Conservation (phyloP, 2,329 filamentous ascomycete species). For the Pezizomycotina sp. region DNA sequence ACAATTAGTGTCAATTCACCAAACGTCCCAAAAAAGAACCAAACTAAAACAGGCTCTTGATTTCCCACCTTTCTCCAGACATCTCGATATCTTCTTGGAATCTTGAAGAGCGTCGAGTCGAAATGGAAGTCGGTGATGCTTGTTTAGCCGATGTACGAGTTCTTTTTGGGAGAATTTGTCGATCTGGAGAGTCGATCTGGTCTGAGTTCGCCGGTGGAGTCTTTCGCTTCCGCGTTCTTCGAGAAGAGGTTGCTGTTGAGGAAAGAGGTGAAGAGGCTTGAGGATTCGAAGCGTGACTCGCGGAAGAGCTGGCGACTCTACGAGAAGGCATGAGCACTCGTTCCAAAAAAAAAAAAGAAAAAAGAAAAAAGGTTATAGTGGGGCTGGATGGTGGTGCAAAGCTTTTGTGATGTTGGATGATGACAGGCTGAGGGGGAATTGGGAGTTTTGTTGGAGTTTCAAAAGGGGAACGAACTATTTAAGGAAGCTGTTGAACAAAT, state of each 20-base stretch:
- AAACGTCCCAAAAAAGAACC: no score
- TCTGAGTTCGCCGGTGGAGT: slow-evolving; percentile 37
- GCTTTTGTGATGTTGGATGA: slow-evolving; percentile 1
- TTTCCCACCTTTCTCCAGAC: no score
- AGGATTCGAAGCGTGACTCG: slow-evolving; percentile 63
- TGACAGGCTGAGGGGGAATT: slow-evolving; percentile 1
- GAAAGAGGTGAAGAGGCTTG: slow-evolving; percentile 31
- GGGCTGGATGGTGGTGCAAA: slow-evolving; percentile 17
- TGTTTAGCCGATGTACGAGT: no score
- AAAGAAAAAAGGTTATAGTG: slow-evolving; percentile 16
- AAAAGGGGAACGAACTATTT: no score
- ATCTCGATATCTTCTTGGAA: no score
- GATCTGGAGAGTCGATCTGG: no score
- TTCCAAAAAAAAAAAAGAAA: slow-evolving; percentile 25
- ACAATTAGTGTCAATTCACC: no score
- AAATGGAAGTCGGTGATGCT: no score
- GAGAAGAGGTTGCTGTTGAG: slow-evolving; percentile 32
- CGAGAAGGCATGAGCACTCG: slow-evolving; percentile 64
- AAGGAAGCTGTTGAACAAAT: no score
- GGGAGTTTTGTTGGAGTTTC: neutral
- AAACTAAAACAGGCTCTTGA: no score
- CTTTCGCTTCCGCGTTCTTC: slow-evolving; percentile 57
- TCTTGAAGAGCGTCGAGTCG: no score
- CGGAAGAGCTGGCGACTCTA: slow-evolving; percentile 90
- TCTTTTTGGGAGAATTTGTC: no score